phyloP scores from a whole-genome alignment of 2,329 filamentous ascomycete genomes.

The Cladophialophora carrionii region DNA sequence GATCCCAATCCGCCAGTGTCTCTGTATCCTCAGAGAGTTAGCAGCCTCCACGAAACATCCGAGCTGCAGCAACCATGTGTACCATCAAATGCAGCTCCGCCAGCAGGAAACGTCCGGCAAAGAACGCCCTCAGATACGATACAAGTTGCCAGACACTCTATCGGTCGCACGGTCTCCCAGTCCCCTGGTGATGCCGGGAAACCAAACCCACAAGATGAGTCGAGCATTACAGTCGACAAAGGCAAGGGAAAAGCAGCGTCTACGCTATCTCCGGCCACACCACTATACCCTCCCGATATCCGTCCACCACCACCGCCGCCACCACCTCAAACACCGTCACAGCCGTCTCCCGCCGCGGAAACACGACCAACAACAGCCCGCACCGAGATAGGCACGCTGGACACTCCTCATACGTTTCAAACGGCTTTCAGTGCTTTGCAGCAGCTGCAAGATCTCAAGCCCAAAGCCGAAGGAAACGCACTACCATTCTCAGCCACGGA shows the following conservation, averaged over 20 bases:
- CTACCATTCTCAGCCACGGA: constrained; percentile 6
- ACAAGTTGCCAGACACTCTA: background rate
- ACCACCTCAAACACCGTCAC: constrained; percentile 1
- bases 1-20: constrained; percentile 7
- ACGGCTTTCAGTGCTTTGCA: background rate
- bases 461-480: background rate
- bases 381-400: constrained; percentile 1
- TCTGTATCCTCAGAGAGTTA: constrained; percentile 3
- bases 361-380: constrained; percentile 3
- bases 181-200: background rate
- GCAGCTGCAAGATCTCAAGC: background rate
- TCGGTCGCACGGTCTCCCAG: background rate
- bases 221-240: constrained; percentile 11
- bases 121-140: constrained; percentile 11
- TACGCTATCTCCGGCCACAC: background rate
- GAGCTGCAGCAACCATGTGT: background rate
- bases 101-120: background rate
- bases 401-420: background rate
- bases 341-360: background rate
- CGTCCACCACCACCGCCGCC: background rate
- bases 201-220: background rate
- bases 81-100: background rate
- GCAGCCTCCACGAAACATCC: background rate
- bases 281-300: background rate
- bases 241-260: constrained; percentile 21